Conservation (phyloP, 2,329 filamentous ascomycete genomes). For the Pseudohalonectria lignicola region DNA sequence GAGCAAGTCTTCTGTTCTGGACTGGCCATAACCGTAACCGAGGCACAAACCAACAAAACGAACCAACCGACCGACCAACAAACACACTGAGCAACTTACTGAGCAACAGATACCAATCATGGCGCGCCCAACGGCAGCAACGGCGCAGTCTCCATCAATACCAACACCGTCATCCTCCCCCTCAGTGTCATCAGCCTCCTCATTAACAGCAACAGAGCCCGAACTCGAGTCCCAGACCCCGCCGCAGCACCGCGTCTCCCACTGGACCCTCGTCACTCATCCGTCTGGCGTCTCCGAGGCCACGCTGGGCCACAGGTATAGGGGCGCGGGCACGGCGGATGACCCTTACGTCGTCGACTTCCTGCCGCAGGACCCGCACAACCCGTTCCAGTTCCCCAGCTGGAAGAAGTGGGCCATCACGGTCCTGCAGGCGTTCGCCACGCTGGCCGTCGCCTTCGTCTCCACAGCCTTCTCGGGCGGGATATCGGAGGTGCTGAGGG, state of each 20-base stretch:
- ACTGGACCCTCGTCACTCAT: conserved; percentile 44
- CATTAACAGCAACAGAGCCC: conserved; percentile 20
- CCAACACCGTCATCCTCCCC: too few relatives aligned
- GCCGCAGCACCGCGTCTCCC: conserved; percentile 21
- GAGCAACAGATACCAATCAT: conserved; percentile 2
- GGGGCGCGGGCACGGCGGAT: conserved; percentile 51
- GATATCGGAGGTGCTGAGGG: conserved; percentile 36
- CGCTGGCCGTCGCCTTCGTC: conserved; percentile 58
- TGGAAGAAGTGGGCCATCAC: conserved; percentile 57
- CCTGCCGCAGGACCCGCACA: conserved; percentile 52
- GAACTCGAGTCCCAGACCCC: conserved; percentile 28
- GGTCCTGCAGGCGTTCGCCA: conserved; percentile 51
- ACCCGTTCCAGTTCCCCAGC: conserved; percentile 49
- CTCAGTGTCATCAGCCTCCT: conserved; percentile 15
- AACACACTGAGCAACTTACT: too few relatives aligned
- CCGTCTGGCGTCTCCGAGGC: conserved; percentile 46
- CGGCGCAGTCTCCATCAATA: too few relatives aligned
- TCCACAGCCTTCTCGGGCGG: conserved; percentile 58
- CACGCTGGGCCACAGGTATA: conserved; percentile 43
- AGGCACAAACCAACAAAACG: too few relatives aligned
- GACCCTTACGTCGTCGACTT: conserved; percentile 61
- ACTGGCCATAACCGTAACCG: too few relatives aligned
- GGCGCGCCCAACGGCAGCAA: conserved; percentile 6
- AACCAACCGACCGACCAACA: too few relatives aligned
- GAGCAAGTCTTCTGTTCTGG: too few relatives aligned